Percentiles rank a stretch among this genome's conserved stretches.
These are phyloP conservation scores for thale cress (Arabidopsis thaliana) DNA, from an alignment of 345 rosid genomes.

Conservation along the genomic window DNA sequence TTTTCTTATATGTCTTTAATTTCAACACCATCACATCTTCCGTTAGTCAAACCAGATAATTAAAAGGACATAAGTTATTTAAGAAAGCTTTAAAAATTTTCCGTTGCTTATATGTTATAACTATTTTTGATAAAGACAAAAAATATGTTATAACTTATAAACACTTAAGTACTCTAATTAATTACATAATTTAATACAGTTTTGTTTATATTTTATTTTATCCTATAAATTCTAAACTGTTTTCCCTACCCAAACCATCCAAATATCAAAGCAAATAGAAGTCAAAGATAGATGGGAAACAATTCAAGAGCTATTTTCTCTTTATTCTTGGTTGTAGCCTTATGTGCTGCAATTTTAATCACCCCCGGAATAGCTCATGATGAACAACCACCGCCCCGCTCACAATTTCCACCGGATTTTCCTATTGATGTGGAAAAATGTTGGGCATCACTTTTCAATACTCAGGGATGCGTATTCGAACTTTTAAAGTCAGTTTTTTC, in stretches of 20 bases:
- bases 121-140: too few species aligned
- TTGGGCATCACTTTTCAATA: conserved; percentile 40
- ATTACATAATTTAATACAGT: not conserved
- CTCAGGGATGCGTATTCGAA: conserved; percentile 27
- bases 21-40: too few species aligned
- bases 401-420: not conserved
- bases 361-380: conserved; percentile 19
- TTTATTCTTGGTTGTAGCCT: conserved; percentile 3
- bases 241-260: conserved; percentile 17
- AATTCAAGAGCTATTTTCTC: conserved; percentile 14
- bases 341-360: conserved; percentile 4
- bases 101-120: not conserved
- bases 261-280: conserved; percentile 19
- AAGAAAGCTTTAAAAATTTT: not conserved
- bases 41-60: not conserved
- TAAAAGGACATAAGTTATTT: conserved; percentile 12
- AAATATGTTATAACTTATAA: not conserved
- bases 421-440: conserved; percentile 24
- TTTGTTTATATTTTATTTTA: not conserved
- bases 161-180: not conserved
- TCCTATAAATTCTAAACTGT: conserved; percentile 2
- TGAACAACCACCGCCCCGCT: conserved; percentile 21
- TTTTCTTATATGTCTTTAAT: too few species aligned
- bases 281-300: conserved; percentile 14
- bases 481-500: conserved; percentile 28